Evolutionary conservation across 306 rosid genomes (phyloP).

Genomic region (Pyrus betulifolia): DNA sequence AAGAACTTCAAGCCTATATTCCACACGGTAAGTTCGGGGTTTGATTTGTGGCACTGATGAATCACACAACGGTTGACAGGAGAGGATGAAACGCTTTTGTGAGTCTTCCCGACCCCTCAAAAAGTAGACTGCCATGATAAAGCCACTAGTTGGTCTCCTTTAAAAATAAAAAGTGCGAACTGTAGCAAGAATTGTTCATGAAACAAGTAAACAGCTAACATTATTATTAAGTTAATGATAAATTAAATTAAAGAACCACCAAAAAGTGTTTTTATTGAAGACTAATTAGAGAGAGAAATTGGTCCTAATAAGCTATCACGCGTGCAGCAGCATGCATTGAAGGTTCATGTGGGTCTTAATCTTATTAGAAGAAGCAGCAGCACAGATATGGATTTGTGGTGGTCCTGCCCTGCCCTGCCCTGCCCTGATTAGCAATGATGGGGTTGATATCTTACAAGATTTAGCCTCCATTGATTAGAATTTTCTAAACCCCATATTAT

Average conservation of each 20-base stretch:
- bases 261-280: background rate
- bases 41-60: too few relatives aligned
- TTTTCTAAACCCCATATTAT: background rate
- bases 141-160: too few relatives aligned
- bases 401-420: constrained; percentile 34
- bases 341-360: constrained; percentile 14
- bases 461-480: background rate
- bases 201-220: background rate
- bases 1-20: too few relatives aligned
- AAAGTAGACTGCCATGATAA: too few relatives aligned
- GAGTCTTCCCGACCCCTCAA: rapidly evolving
- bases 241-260: background rate
- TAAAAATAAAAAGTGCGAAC: too few relatives aligned
- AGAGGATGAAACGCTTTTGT: too few relatives aligned
- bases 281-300: constrained; percentile 2
- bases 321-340: constrained; percentile 24
- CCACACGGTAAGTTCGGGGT: too few relatives aligned
- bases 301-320: constrained; percentile 13
- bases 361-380: background rate
- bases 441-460: constrained; percentile 34
- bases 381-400: background rate
- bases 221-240: background rate
- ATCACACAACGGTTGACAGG: too few relatives aligned
- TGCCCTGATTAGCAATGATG: constrained; percentile 54
- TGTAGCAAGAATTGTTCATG: background rate